These are phyloP conservation scores for Pisolithus orientalis DNA, from an alignment of 768 basidiomycete genomes.

Conservation along the genomic window DNA sequence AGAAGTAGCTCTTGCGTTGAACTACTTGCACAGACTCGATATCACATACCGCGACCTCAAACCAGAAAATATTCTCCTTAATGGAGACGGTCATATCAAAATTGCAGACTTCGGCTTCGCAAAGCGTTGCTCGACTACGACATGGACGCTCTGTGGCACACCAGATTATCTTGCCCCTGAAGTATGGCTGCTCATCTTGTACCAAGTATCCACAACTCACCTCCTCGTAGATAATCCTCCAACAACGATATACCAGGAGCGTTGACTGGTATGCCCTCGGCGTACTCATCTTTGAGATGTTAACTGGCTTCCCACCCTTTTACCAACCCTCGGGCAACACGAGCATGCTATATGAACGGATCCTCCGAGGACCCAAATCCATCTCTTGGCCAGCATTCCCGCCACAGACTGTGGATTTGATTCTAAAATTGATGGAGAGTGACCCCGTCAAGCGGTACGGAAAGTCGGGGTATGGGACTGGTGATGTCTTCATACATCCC, in stretches of 20 bases:
- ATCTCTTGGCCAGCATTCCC: conserved; percentile 79
- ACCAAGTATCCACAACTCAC: background rate
- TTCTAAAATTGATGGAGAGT: conserved; percentile 82
- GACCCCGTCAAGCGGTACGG: conserved; percentile 88
- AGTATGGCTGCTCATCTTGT: conserved; percentile 33
- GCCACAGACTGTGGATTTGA: conserved; percentile 77
- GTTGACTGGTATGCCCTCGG: conserved; percentile 99
- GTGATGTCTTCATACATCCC: conserved; percentile 86
- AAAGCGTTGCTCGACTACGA: conserved; percentile 78
- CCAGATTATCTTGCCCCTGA: conserved; percentile 98
- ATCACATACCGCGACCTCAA: conserved; percentile 98
- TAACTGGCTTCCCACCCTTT: conserved; percentile 92
- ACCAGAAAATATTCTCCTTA: conserved; percentile 93
- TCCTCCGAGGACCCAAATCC: conserved; percentile 63
- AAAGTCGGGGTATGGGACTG: conserved; percentile 80
- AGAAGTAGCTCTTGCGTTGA: conserved; percentile 88
- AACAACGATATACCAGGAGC: conserved; percentile 87
- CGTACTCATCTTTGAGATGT: conserved; percentile 96
- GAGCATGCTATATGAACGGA: conserved; percentile 86
- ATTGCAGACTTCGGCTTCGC: conserved; percentile 97
- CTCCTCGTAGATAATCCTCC: conserved; percentile 56
- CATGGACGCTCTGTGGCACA: conserved; percentile 94
- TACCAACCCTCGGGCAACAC: conserved; percentile 83
- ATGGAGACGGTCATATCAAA: conserved; percentile 91
- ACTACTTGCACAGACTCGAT: conserved; percentile 78